Evolutionary conservation across 305 asterid species (phyloP), one percentile per base, ranked within the genome.

Genomic region (Fraxinus platypoda): DNA sequence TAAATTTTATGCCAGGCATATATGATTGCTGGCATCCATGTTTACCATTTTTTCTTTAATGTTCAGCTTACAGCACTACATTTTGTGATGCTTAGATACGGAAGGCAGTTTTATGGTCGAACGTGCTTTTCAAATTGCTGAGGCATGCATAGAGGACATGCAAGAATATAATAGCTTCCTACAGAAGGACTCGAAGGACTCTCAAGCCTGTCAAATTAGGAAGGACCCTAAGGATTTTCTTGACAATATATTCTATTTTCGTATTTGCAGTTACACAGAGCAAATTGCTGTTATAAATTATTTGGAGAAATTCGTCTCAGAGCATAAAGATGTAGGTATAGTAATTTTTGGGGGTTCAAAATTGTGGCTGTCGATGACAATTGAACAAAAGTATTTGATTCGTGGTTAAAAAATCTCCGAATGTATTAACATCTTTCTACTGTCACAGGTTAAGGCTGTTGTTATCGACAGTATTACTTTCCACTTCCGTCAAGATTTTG

Each of bases 71-170:
- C 76, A 9, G 57, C 26, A 17, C 78, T 75, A 35, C n/a, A 8
- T 77, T 71, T 81, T 80, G 77, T 78, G 43, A 30, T 79, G 77
- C 80, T 73, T 87, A 96, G 99, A 96, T 85, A 94, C 98, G 1
- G 98, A 96, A 91, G 99, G 98, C 80, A 93, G 98, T 87, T 96
- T 96, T 81, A 96, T 92, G 98, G 98, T 92, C 80, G 98, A 94
- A 79, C 97, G 98, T 41, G 97, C 86, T 90, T 84, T 87, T 81
- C 99, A 96, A 87, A 93, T 94, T 80, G 98, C 98, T 0, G 93
- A 94, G 88, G 97, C 99, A 33, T 93, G 99, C 87, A 87, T 88
- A 62, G 91, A 89, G 84, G 99, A 93, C 88, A 90, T 96, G 97
- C 88, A 78, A 64, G 95, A 91, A 86, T 96, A 96, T 79, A 87